These are phyloP conservation scores for Styphnolobium japonicum DNA, from an alignment of 306 rosid species.

Conservation along the genomic window DNA sequence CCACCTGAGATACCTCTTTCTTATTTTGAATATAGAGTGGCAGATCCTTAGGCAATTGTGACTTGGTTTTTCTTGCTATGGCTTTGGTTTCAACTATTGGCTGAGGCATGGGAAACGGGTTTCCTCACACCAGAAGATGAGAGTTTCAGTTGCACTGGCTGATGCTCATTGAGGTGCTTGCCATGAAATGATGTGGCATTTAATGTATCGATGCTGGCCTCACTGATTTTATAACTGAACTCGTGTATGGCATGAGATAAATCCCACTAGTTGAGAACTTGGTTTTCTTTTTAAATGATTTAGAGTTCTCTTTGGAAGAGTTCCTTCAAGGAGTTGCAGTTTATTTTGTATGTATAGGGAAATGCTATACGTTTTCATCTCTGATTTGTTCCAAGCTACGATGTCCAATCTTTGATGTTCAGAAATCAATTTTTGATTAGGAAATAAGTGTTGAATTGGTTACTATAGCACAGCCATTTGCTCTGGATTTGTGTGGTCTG, in stretches of 20 bases:
- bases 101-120: not conserved
- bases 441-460: not conserved
- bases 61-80: conserved; percentile 9
- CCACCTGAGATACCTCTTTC: conserved; percentile 73
- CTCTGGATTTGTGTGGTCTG: not conserved
- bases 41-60: conserved; percentile 18
- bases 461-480: not conserved
- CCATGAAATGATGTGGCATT: conserved; percentile 15
- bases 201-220: conserved; percentile 1
- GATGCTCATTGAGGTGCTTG: conserved; percentile 13
- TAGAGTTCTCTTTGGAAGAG: conserved; percentile 15
- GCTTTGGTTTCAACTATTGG: conserved; percentile 16
- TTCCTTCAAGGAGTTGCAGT: not conserved
- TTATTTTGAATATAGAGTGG: conserved; percentile 50
- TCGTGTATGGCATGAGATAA: not conserved
- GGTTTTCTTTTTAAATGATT: conserved; percentile 16
- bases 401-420: conserved; percentile 4
- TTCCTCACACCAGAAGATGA: not conserved
- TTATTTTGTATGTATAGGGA: conserved; percentile 27
- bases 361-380: conserved; percentile 6
- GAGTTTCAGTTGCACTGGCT: not conserved
- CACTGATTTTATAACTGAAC: conserved; percentile 18
- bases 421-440: conserved; percentile 15
- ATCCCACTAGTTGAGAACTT: conserved; percentile 11
- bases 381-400: not conserved